A percentile compares a stretch with the other conserved stretches of the same genome.
Evolutionary conservation across 2,329 filamentous ascomycete genomes (phyloP).

Genomic region (Verticillium tricorpus): DNA sequence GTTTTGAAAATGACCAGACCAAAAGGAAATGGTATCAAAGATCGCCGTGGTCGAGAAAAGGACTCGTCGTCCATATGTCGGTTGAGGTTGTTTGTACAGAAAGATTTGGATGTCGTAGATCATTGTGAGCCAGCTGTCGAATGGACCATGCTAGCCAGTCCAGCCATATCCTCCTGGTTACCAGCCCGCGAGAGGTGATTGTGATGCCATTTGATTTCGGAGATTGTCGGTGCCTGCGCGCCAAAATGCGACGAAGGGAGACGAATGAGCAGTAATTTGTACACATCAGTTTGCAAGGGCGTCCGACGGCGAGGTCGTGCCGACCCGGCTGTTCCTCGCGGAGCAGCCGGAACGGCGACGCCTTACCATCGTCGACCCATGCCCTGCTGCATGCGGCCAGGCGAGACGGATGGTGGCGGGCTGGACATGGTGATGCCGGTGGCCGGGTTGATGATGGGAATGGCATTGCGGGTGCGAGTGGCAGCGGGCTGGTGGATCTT

Average conservation of each 20-base stretch:
- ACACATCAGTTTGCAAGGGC: constrained; percentile 30
- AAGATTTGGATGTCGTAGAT: constrained; percentile 17
- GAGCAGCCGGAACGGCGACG: not conserved
- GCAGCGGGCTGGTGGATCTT: constrained; percentile 91
- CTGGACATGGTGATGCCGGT: constrained; percentile 86
- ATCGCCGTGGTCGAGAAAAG: constrained; percentile 29
- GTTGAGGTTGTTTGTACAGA: constrained; percentile 47
- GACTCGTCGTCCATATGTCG: constrained; percentile 30
- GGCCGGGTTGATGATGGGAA: constrained; percentile 94
- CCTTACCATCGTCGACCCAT: constrained; percentile 52
- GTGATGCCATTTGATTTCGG: constrained; percentile 35
- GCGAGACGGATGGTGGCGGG: constrained; percentile 70
- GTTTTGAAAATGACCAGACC: constrained; percentile 15
- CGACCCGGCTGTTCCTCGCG: constrained; percentile 18
- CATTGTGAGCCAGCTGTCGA: constrained; percentile 24
- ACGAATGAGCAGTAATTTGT: constrained; percentile 31
- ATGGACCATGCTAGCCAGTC: constrained; percentile 16
- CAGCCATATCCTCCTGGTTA: constrained; percentile 25
- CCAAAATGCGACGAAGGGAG: constrained; percentile 40
- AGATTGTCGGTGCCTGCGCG: constrained; percentile 34
- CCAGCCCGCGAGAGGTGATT: constrained; percentile 29
- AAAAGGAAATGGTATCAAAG: constrained; percentile 41
- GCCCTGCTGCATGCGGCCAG: constrained; percentile 54
- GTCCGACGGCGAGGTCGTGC: constrained; percentile 28
- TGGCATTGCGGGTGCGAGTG: constrained; percentile 87